Evolutionary conservation across 257 asterid genomes (phyloP).

Genomic region (Misopates orontium): DNA sequence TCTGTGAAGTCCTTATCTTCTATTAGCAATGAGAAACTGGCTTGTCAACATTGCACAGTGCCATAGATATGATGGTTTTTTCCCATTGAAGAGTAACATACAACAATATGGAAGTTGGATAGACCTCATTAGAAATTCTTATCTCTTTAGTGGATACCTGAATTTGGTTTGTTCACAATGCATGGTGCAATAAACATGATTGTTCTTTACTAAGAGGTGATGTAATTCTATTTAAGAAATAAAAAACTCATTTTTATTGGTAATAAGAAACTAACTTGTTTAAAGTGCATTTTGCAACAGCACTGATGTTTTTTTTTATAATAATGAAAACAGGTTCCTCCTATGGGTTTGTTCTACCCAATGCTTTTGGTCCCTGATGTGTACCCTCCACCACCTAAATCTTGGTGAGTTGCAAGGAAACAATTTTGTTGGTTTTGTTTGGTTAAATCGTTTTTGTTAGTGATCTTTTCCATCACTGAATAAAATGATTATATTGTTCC

Average conservation of each 20-base stretch:
- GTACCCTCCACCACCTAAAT: slow-evolving; percentile 88
- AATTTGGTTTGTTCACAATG: too few relatives aligned
- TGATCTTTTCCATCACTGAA: slow-evolving; percentile 26
- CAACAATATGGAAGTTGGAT: too few relatives aligned
- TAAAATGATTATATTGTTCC: slow-evolving; percentile 21
- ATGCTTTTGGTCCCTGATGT: slow-evolving; percentile 88
- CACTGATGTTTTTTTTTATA: slow-evolving; percentile 23
- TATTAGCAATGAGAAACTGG: too few relatives aligned
- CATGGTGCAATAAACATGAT: too few relatives aligned
- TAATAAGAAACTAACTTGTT: slow-evolving; percentile 4
- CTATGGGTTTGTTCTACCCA: slow-evolving; percentile 97
- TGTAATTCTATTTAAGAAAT: too few relatives aligned
- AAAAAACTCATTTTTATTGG: slow-evolving; percentile 9
- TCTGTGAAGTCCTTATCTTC: not conserved
- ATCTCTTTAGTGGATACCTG: too few relatives aligned
- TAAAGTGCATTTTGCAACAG: slow-evolving; percentile 1
- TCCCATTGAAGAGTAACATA: too few relatives aligned
- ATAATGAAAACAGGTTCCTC: slow-evolving; percentile 73
- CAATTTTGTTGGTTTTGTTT: slow-evolving; percentile 10
- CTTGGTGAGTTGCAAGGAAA: slow-evolving; percentile 54
- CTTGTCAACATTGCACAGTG: too few relatives aligned
- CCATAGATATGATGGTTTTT: too few relatives aligned
- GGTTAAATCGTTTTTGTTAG: slow-evolving; percentile 15
- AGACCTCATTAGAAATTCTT: too few relatives aligned
- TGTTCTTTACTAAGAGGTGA: too few relatives aligned